These are phyloP conservation scores for Colletotrichum magnum DNA, from an alignment of 2,329 filamentous ascomycete genomes.

Conservation along the genomic window DNA sequence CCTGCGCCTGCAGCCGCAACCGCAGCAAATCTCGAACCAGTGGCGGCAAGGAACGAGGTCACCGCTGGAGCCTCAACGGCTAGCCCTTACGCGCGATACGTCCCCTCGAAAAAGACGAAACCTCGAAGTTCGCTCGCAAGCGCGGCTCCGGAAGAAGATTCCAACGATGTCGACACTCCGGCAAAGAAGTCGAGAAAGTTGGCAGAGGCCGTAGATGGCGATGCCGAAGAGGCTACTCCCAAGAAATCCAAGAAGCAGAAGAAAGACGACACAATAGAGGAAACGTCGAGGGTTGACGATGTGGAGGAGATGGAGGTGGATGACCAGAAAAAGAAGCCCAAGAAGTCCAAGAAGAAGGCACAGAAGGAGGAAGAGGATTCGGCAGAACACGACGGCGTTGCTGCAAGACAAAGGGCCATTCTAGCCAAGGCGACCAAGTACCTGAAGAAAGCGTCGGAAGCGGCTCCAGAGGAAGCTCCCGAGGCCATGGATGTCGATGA, in stretches of 20 bases:
- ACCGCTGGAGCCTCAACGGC: constrained; percentile 15
- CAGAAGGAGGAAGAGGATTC: constrained; percentile 43
- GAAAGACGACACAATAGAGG: constrained; percentile 45
- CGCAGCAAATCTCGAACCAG: constrained; percentile 7
- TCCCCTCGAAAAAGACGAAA: constrained; percentile 38
- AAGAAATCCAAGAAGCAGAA: constrained; percentile 49
- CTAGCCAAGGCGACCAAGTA: constrained; percentile 71
- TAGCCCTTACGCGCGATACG: constrained; percentile 38
- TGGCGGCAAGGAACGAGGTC: neutral
- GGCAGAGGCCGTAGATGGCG: constrained; percentile 19
- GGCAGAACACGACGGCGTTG: constrained; percentile 47
- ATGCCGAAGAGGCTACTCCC: constrained; percentile 42
- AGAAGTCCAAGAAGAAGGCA: constrained; percentile 39
- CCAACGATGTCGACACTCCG: constrained; percentile 18
- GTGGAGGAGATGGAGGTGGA: neutral
- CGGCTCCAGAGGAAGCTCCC: constrained; percentile 51
- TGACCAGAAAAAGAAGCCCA: neutral
- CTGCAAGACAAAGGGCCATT: constrained; percentile 63
- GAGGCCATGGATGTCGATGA: constrained; percentile 48
- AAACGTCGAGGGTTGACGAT: too few relatives aligned
- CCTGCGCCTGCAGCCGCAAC: constrained; percentile 22
- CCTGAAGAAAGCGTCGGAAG: constrained; percentile 62
- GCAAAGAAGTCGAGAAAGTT: constrained; percentile 52
- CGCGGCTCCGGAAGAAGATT: neutral
- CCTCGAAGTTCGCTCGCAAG: constrained; percentile 34